Percentiles rank a stretch among this genome's conserved stretches.
phyloP scores from a whole-genome alignment of 768 basidiomycete species.

The Auricularia auricula-judae region DNA sequence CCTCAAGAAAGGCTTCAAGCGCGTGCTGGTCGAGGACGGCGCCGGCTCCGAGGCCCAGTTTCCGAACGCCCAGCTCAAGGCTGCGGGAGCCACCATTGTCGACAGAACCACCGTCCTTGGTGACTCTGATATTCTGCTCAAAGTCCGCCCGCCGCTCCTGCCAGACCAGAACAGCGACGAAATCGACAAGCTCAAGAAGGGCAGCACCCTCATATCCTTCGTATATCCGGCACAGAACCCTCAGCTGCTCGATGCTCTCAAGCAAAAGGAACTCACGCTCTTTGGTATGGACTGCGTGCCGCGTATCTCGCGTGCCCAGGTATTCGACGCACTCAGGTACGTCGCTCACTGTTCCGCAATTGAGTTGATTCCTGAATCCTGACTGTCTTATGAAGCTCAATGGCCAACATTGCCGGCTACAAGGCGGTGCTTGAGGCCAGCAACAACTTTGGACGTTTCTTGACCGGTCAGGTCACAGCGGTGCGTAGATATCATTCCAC shows the following conservation, averaged over 20 bases:
- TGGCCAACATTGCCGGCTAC: conserved; percentile 93
- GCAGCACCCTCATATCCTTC: conserved; percentile 74
- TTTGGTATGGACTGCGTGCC: conserved; percentile 93
- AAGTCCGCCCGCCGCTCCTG: conserved; percentile 67
- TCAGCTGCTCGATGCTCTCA: conserved; percentile 54
- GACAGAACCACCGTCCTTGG: conserved; percentile 59
- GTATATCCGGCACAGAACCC: conserved; percentile 79
- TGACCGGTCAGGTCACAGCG: conserved; percentile 86
- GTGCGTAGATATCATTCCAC: conserved; percentile 22
- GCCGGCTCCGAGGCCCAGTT: conserved; percentile 70
- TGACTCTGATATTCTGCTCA: conserved; percentile 67
- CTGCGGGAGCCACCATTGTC: conserved; percentile 72
- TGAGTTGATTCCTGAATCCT: background rate
- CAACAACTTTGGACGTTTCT: conserved; percentile 79
- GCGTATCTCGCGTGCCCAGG: conserved; percentile 81
- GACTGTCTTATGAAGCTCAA: conserved; percentile 41
- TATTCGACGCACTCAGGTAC: conserved; percentile 79
- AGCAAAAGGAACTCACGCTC: conserved; percentile 53
- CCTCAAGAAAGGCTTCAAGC: conserved; percentile 71
- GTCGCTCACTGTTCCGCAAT: background rate
- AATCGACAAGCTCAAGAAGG: conserved; percentile 49
- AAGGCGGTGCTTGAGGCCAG: conserved; percentile 87
- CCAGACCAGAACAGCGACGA: conserved; percentile 36
- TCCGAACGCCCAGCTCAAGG: conserved; percentile 65
- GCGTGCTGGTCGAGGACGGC: conserved; percentile 60